Conservation (phyloP, 2,329 filamentous ascomycete species). For the Cytospora leucostoma region DNA sequence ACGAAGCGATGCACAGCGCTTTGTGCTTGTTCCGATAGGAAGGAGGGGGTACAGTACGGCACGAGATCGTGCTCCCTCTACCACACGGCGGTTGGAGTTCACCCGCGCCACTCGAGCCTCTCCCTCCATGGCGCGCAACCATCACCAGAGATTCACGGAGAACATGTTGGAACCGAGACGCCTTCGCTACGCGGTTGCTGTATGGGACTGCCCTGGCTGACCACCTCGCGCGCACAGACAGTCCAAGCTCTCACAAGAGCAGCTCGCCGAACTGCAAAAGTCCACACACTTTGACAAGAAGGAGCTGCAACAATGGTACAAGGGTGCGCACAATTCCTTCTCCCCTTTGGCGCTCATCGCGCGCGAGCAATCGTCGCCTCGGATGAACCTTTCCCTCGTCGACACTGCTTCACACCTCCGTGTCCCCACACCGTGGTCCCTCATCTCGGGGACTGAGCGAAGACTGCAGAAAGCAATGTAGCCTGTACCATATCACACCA, state of each 20-base stretch:
- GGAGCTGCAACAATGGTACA: slow-evolving; percentile 99
- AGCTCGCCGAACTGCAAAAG: slow-evolving; percentile 93
- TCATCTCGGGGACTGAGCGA: neutral
- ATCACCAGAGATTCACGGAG: neutral
- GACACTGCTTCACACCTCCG: neutral
- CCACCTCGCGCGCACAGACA: slow-evolving; percentile 60
- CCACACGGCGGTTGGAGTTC: slow-evolving; percentile 6
- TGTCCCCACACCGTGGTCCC: neutral
- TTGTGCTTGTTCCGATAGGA: neutral
- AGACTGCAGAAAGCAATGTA: neutral
- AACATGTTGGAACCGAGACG: neutral
- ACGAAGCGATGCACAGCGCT: slow-evolving; percentile 18
- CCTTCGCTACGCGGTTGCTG: neutral
- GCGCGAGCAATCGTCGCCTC: neutral
- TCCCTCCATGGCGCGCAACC: slow-evolving; percentile 15
- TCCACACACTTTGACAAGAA: slow-evolving; percentile 99
- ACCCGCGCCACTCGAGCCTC: slow-evolving; percentile 14
- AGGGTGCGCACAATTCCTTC: slow-evolving; percentile 63
- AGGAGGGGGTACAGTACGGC: neutral
- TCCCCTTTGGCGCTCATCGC: neutral
- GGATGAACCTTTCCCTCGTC: neutral
- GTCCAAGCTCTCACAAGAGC: slow-evolving; percentile 95
- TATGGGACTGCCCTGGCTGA: slow-evolving; percentile 18
- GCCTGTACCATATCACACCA: slow-evolving; percentile 1
- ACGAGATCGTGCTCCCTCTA: neutral